A percentile compares a stretch with the other conserved stretches of the same genome.
phyloP scores from a whole-genome alignment of 2,329 filamentous ascomycete species.

The Xylaria sp. region DNA sequence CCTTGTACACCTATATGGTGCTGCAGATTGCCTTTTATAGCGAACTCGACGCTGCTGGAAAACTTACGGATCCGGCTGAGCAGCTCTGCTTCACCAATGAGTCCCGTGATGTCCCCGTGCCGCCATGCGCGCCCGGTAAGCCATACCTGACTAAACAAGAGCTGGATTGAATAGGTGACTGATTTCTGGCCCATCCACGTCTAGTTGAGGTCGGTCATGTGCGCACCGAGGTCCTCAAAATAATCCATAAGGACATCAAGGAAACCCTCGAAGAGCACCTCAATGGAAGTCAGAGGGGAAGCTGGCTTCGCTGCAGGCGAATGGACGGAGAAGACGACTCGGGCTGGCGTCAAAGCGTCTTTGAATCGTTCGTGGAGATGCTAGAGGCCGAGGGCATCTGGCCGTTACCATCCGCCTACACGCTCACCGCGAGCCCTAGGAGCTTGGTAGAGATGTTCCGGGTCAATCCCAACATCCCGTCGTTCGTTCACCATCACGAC shows the following conservation, averaged over 20 bases:
- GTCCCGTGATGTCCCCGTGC: slow-evolving; percentile 6
- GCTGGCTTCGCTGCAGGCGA: slow-evolving; percentile 16
- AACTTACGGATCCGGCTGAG: slow-evolving; percentile 22
- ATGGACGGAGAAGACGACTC: slow-evolving; percentile 26
- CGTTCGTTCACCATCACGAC: slow-evolving; percentile 20
- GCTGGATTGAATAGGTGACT: not conserved
- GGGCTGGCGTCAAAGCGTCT: slow-evolving; percentile 26
- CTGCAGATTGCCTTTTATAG: slow-evolving; percentile 30
- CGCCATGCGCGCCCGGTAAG: slow-evolving; percentile 30
- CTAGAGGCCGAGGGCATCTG: slow-evolving; percentile 23
- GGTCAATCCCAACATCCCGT: slow-evolving; percentile 27
- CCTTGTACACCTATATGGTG: slow-evolving; percentile 34
- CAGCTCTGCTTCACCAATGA: slow-evolving; percentile 29
- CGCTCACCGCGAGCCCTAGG: slow-evolving; percentile 20
- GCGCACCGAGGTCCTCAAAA: slow-evolving; percentile 27
- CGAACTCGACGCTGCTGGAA: slow-evolving; percentile 18
- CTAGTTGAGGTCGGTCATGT: slow-evolving; percentile 27
- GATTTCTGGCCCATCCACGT: not conserved
- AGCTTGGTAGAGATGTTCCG: slow-evolving; percentile 25
- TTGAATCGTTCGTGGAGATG: slow-evolving; percentile 3
- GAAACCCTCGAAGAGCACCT: slow-evolving; percentile 29
- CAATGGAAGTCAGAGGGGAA: not conserved
- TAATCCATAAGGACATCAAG: slow-evolving; percentile 30
- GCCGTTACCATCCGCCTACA: slow-evolving; percentile 25
- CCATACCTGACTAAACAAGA: not conserved